Evolutionary conservation across 2,329 filamentous ascomycete genomes (phyloP).

Genomic region (Ophiostoma sp.): DNA sequence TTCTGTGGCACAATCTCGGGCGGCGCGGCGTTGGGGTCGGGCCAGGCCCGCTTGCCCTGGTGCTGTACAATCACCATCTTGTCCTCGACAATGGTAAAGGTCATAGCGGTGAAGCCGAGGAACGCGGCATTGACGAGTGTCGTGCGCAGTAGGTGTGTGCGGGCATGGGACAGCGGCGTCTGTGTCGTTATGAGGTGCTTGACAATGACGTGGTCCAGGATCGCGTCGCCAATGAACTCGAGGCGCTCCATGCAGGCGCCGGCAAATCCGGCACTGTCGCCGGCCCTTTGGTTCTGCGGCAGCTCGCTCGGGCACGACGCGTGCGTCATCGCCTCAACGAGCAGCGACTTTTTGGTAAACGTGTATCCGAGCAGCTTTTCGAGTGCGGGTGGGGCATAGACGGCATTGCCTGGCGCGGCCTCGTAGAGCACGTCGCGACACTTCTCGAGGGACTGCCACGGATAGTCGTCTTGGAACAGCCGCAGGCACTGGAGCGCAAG

Average conservation of each 20-base stretch:
- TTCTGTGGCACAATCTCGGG: neutral
- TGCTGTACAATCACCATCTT: constrained; percentile 25
- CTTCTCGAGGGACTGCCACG: constrained; percentile 46
- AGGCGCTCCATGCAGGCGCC: constrained; percentile 61
- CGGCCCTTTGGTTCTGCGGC: constrained; percentile 21
- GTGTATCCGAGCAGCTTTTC: constrained; percentile 65
- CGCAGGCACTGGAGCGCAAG: constrained; percentile 60
- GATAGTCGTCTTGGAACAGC: constrained; percentile 57
- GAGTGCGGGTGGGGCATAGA: constrained; percentile 40
- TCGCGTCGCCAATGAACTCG: constrained; percentile 81
- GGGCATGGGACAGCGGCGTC: constrained; percentile 41
- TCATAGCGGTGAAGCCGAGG: constrained; percentile 69
- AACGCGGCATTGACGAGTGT: constrained; percentile 76
- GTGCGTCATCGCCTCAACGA: constrained; percentile 79
- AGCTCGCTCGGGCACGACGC: constrained; percentile 47
- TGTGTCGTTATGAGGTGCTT: constrained; percentile 18
- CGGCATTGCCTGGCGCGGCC: constrained; percentile 36
- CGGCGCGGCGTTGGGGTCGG: neutral
- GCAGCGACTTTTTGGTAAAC: constrained; percentile 62
- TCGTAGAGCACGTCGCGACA: constrained; percentile 43
- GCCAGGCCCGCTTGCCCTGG: neutral
- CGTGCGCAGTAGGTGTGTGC: constrained; percentile 72
- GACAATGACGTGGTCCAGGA: constrained; percentile 74
- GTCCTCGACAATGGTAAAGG: constrained; percentile 34
- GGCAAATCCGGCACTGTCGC: constrained; percentile 24